Conservation (phyloP, 1,139 yeast genomes). For the Candida labiduridarum region DNA sequence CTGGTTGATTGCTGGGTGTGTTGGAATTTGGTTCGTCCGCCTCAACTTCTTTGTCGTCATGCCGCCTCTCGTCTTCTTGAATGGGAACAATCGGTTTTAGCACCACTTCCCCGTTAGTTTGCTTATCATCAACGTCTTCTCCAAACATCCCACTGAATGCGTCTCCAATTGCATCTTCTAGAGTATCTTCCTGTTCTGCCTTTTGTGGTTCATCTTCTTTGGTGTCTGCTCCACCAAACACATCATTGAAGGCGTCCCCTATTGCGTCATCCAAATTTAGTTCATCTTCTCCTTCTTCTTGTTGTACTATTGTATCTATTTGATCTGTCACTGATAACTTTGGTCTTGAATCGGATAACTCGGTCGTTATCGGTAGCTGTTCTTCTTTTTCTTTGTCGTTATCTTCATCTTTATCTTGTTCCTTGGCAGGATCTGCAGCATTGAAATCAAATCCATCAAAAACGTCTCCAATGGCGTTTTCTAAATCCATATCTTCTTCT, state of each 20-base stretch:
- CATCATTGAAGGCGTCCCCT: slow-evolving; percentile 23
- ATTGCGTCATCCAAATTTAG: slow-evolving; percentile 25
- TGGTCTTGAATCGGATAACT: too few species aligned
- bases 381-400: slow-evolving; percentile 7
- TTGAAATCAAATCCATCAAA: slow-evolving; percentile 32
- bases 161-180: slow-evolving; percentile 27
- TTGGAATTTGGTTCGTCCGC: background rate
- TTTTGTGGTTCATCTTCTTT: slow-evolving; percentile 3
- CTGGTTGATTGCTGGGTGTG: background rate
- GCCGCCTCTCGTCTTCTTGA: background rate
- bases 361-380: background rate
- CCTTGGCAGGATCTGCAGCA: slow-evolving; percentile 3
- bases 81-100: background rate
- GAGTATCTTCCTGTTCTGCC: slow-evolving; percentile 9
- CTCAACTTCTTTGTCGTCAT: background rate
- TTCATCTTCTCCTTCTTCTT: slow-evolving; percentile 1
- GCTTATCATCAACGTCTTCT: background rate
- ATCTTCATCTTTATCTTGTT: slow-evolving; percentile 3
- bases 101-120: background rate
- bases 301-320: background rate
- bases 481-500: slow-evolving; percentile 8
- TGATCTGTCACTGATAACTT: background rate
- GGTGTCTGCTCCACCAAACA: slow-evolving; percentile 1
- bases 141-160: slow-evolving; percentile 4
- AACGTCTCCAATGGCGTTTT: slow-evolving; percentile 40